These are phyloP conservation scores for Aspergillus hancockii DNA, from an alignment of 495 filamentous ascomycete genomes.

Conservation along the genomic window DNA sequence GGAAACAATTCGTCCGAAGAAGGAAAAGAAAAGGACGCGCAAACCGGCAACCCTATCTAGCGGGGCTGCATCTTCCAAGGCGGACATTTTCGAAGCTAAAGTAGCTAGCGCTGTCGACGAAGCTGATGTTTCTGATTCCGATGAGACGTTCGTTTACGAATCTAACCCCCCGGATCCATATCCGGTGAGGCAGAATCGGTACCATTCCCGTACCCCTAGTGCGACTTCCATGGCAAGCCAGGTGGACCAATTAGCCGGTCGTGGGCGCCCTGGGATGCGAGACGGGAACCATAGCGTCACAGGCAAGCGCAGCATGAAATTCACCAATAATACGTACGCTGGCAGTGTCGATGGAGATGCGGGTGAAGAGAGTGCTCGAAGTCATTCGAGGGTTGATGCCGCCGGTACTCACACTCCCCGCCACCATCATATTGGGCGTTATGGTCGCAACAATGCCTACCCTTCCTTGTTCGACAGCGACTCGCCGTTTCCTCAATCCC, in stretches of 20 bases:
- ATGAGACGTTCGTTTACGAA: conserved; percentile 98
- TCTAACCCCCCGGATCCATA: conserved; percentile 89
- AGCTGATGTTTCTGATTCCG: conserved; percentile 92
- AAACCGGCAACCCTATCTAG: conserved; percentile 59
- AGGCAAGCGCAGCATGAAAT: conserved; percentile 96
- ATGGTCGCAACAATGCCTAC: conserved; percentile 68
- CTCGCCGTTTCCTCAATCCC: conserved; percentile 59
- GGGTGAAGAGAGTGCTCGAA: conserved; percentile 66
- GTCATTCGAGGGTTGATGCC: conserved; percentile 54
- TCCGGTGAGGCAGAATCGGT: conserved; percentile 71
- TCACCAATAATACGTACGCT: conserved; percentile 79
- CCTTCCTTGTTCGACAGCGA: conserved; percentile 77
- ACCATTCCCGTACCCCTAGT: conserved; percentile 94
- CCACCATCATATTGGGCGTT: conserved; percentile 76
- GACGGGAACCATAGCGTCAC: conserved; percentile 65
- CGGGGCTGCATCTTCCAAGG: conserved; percentile 82
- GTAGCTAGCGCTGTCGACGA: conserved; percentile 92
- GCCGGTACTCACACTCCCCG: conserved; percentile 65
- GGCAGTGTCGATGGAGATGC: conserved; percentile 59
- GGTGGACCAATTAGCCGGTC: conserved; percentile 66
- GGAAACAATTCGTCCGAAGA: conserved; percentile 91
- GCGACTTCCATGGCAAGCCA: conserved; percentile 87
- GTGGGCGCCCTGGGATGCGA: conserved; percentile 62
- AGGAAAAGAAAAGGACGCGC: conserved; percentile 81
- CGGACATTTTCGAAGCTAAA: conserved; percentile 96